These are phyloP conservation scores for Termitomyces sp. DNA, from an alignment of 768 basidiomycete species.

Conservation along the genomic window DNA sequence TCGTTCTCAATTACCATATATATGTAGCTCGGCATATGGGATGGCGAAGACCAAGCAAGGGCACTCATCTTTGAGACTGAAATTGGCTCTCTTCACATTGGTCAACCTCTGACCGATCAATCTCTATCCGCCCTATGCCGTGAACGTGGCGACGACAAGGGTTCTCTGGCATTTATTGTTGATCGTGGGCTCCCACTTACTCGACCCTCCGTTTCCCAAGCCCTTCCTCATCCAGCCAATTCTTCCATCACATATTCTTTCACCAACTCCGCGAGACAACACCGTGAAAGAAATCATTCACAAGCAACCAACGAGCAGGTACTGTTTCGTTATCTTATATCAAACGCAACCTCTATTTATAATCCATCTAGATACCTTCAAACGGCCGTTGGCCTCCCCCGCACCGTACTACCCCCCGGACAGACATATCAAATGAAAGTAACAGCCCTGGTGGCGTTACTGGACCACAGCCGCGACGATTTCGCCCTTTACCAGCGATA, in stretches of 20 bases:
- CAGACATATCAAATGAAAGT: slow-evolving; percentile 5
- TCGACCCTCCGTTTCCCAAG: neutral
- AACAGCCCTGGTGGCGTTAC: neutral
- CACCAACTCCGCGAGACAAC: neutral
- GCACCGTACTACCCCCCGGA: slow-evolving; percentile 6
- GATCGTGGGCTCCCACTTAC: neutral
- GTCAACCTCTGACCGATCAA: slow-evolving; percentile 13
- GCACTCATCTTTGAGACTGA: slow-evolving; percentile 19
- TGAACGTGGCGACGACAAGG: slow-evolving; percentile 16
- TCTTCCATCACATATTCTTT: neutral
- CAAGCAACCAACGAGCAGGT: slow-evolving; percentile 14
- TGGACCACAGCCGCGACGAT: slow-evolving; percentile 15
- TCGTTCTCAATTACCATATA: neutral
- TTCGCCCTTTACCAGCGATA: slow-evolving; percentile 20
- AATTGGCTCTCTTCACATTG: slow-evolving; percentile 17
- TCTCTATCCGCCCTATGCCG: slow-evolving; percentile 12
- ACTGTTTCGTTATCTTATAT: neutral
- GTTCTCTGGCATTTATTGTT: slow-evolving; percentile 17
- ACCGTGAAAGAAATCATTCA: slow-evolving; percentile 5
- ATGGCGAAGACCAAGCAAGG: slow-evolving; percentile 9
- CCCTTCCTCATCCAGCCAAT: slow-evolving; percentile 4
- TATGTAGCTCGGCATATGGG: slow-evolving; percentile 14
- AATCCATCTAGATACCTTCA: neutral
- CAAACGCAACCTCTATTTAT: neutral
- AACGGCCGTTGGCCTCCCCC: neutral